phyloP scores from a whole-genome alignment of 2,329 filamentous ascomycete genomes.

The Pleoardoris graminearum region DNA sequence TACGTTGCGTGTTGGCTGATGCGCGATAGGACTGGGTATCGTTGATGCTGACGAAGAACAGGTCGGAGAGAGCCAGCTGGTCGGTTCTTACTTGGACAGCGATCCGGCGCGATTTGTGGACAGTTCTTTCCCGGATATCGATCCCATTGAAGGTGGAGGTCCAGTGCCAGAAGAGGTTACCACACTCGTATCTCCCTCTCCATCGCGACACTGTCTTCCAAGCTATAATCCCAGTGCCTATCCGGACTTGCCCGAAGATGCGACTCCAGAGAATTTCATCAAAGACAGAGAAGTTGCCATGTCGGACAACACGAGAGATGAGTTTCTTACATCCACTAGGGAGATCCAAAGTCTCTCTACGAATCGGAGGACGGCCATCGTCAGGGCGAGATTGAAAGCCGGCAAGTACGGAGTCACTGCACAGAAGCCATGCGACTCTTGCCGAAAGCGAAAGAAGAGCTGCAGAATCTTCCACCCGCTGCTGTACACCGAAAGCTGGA shows the following conservation, averaged over 20 bases:
- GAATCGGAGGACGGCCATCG: neutral
- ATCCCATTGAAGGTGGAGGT: neutral
- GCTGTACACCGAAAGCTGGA: neutral
- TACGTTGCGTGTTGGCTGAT: neutral
- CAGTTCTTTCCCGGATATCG: neutral
- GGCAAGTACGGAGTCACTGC: neutral
- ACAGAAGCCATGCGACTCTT: neutral
- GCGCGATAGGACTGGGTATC: neutral
- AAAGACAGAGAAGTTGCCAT: neutral
- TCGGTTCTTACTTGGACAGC: neutral
- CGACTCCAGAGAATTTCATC: neutral
- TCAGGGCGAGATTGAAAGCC: neutral
- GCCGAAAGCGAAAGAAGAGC: neutral
- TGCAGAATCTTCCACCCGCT: neutral
- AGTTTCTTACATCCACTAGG: neutral
- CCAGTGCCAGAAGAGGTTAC: neutral
- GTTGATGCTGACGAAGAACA: neutral
- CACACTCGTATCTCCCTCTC: neutral
- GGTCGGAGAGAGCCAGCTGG: neutral
- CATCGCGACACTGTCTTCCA: neutral
- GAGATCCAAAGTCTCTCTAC: neutral
- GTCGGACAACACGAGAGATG: neutral
- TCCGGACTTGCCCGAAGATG: neutral
- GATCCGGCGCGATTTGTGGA: neutral
- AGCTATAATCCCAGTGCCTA: neutral